Percentiles rank a stretch among this genome's conserved stretches.
phyloP scores from a whole-genome alignment of 2,329 filamentous ascomycete genomes.

The Colletotrichum chrysophilum region DNA sequence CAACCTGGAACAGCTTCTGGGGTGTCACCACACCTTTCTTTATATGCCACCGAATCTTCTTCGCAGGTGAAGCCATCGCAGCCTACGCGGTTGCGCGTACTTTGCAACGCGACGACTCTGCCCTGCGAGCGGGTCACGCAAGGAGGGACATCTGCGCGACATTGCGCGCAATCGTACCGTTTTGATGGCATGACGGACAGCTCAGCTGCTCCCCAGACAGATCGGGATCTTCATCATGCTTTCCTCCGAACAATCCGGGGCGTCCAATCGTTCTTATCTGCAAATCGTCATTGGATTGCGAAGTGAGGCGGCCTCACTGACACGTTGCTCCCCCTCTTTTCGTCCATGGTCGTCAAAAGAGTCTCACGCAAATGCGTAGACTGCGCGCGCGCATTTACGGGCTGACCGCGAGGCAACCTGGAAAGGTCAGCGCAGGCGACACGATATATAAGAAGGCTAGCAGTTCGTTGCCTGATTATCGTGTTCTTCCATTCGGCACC shows the following conservation, averaged over 20 bases:
- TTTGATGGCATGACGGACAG: slow-evolving; percentile 10
- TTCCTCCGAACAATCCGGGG: background rate
- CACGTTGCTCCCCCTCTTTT: background rate
- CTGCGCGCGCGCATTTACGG: background rate
- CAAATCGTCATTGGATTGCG: background rate
- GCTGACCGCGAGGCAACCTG: background rate
- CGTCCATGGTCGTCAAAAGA: background rate
- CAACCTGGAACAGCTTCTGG: background rate
- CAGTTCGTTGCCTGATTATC: background rate
- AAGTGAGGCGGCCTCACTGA: background rate
- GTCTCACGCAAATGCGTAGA: slow-evolving; percentile 8
- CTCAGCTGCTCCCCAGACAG: slow-evolving; percentile 8
- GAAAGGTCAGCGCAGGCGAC: background rate
- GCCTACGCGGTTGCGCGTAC: background rate
- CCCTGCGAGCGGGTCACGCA: background rate
- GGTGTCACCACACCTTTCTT: background rate
- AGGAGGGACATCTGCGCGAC: background rate
- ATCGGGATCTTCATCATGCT: background rate
- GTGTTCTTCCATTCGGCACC: background rate
- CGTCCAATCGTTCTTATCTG: background rate
- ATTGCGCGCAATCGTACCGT: slow-evolving; percentile 9
- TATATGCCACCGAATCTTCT: background rate
- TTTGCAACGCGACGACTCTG: background rate
- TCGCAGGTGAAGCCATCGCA: background rate
- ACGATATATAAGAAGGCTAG: background rate